Base-by-base conservation (phyloP, 495 filamentous ascomycete species). In the Neurospora tetraspora region DNA sequence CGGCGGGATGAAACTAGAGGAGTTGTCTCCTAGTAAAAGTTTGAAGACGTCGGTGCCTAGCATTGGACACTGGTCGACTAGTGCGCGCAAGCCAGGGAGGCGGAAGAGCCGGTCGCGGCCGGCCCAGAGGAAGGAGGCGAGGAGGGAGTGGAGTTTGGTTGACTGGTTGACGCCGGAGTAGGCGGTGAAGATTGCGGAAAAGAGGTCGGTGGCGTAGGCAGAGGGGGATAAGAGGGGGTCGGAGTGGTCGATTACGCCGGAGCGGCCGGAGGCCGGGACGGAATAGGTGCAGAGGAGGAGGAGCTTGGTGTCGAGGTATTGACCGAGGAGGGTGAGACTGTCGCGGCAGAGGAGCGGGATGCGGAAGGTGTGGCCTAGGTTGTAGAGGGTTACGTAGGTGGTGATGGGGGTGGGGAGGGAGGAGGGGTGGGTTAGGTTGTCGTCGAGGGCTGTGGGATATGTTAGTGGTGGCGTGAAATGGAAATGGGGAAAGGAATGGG, bases 51-150 rank as follows among this genome's bases (percentile, higher is more conserved):
- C 68, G n/a, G 40, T 75, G 1, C 73, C 73, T 0, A 76, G 39
- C 40, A 38, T 18, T 1, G 71, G 73, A 34, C 18, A 36, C 34
- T 34, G 27, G 20, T 72, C 53, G n/a, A 70, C 40, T 0, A 77
- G 14, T 9, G 53, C 1, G 20, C 11, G 18, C 12, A 78, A 59
- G 42, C 27, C 40, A 0, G 36, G 27, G 0, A 61, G 16, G 5
- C n/a, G 6, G 1, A 76, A 69, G 0, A 78, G 45, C 0, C 72
- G 70, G 16, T 69, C 68, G 42, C 77, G 75, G 18, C 73, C 77
- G 4, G 75, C 77, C 69, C 53, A 78, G 69, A 75, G 43, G 20
- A 77, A 78, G 16, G 59, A 47, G 2, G 70, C 69, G 0, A 78
- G 69, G 0, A 78, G 34, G 0, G 34, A 39, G n/a, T 77, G 77